phyloP scores from a whole-genome alignment of 2,329 filamentous ascomycete species.

The Talaromyces piceae region DNA sequence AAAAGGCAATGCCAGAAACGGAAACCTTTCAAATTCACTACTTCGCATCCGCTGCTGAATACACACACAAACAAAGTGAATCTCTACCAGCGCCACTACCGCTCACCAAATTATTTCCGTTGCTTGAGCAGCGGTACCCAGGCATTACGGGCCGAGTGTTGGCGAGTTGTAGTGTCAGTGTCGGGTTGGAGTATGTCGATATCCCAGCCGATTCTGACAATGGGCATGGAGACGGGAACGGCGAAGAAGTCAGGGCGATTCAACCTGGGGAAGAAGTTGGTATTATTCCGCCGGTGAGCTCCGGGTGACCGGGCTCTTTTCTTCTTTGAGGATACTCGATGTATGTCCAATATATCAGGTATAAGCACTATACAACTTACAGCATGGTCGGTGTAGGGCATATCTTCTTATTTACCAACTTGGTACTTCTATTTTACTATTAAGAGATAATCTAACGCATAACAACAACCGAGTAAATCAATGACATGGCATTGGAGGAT shows the following conservation, averaged over 20 bases:
- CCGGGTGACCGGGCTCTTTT: slow-evolving; percentile 25
- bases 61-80: slow-evolving; percentile 34
- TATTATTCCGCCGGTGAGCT: slow-evolving; percentile 43
- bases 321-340: no score
- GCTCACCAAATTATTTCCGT: slow-evolving; percentile 28
- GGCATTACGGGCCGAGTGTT: slow-evolving; percentile 35
- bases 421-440: no score
- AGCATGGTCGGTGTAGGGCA: no score
- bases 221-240: slow-evolving; percentile 11
- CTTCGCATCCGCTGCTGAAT: slow-evolving; percentile 38
- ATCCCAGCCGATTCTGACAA: slow-evolving; percentile 13
- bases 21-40: slow-evolving; percentile 38
- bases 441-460: no score
- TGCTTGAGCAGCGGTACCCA: slow-evolving; percentile 34
- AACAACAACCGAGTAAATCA: no score
- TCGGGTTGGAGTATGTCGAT: slow-evolving; percentile 40
- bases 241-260: slow-evolving; percentile 23
- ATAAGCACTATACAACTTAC: no score
- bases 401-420: no score
- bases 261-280: slow-evolving; percentile 36
- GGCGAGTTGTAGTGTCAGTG: slow-evolving; percentile 33
- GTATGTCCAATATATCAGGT: no score
- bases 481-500: no score
- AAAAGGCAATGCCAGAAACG: neutral
- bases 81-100: slow-evolving; percentile 35